Evolutionary conservation across 108 stramenopile species (phyloP).

Genomic region (Fragilariopsis cylindrus): DNA sequence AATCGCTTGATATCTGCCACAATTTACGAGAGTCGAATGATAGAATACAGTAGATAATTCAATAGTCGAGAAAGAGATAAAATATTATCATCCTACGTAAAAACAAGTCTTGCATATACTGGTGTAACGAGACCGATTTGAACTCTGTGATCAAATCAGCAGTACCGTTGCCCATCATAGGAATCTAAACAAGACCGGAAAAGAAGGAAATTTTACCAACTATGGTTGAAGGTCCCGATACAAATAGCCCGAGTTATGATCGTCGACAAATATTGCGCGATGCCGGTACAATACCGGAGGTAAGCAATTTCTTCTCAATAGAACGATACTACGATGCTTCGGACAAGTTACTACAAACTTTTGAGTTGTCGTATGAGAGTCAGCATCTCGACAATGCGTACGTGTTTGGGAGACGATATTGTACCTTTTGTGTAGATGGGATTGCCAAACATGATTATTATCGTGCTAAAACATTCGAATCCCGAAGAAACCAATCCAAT

Average conservation of each 20-base stretch:
- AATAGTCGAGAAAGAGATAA: no score
- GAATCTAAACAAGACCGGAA: no score
- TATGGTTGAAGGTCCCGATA: constrained; percentile 4
- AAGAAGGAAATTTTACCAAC: neutral
- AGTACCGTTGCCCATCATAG: no score
- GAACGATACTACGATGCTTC: constrained; percentile 76
- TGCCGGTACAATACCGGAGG: constrained; percentile 29
- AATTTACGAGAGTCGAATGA: no score
- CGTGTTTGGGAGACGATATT: constrained; percentile 79
- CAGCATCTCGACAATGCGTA: constrained; percentile 72
- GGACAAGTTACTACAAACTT: constrained; percentile 54
- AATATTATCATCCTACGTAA: no score
- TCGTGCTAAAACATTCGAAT: constrained; percentile 34
- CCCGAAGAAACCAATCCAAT: constrained; percentile 42
- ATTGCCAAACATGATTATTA: constrained; percentile 81
- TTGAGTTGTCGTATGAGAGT: constrained; percentile 35
- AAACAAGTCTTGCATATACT: no score
- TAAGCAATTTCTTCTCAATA: constrained; percentile 77
- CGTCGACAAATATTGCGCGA: constrained; percentile 37
- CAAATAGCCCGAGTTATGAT: constrained; percentile 15
- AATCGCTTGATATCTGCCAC: no score
- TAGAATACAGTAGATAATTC: no score
- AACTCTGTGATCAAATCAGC: no score
- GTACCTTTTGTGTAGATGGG: constrained; percentile 62
- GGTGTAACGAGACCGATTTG: no score